phyloP scores from a whole-genome alignment of 2,329 filamentous ascomycete species.

The Annulohypoxylon truncatum region DNA sequence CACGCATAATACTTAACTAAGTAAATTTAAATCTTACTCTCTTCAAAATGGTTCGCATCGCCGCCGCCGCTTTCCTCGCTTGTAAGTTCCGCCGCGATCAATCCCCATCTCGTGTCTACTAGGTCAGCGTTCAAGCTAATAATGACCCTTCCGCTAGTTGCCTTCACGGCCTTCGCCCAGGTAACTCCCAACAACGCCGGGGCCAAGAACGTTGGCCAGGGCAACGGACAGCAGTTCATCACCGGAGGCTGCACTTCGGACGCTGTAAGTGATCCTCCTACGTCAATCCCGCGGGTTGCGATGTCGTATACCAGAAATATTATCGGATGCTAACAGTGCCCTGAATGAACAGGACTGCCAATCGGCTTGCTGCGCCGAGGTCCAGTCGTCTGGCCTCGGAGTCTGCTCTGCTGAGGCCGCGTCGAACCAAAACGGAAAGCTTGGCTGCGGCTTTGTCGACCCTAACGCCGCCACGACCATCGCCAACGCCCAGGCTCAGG shows the following conservation, averaged over 20 bases:
- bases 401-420: conserved; percentile 39
- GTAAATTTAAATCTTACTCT: background rate
- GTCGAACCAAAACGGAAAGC: conserved; percentile 51
- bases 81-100: conserved; percentile 44
- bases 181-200: conserved; percentile 52
- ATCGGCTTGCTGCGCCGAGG: conserved; percentile 49
- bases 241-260: conserved; percentile 53
- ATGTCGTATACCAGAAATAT: background rate
- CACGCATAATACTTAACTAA: conserved; percentile 1
- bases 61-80: conserved; percentile 44
- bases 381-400: conserved; percentile 37
- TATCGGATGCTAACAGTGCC: background rate
- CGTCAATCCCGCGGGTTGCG: background rate
- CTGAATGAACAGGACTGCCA: conserved; percentile 46
- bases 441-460: conserved; percentile 53
- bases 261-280: conserved; percentile 40
- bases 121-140: conserved; percentile 23
- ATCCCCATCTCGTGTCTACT: background rate
- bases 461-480: conserved; percentile 49
- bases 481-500: conserved; percentile 48
- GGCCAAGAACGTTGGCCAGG: conserved; percentile 51
- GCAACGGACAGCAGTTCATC: conserved; percentile 52
- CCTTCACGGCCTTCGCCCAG: conserved; percentile 46
- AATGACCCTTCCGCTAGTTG: conserved; percentile 43
- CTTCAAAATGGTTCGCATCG: conserved; percentile 53